Conservation (phyloP, 2,329 filamentous ascomycete genomes). For the Hypoxylon sp. region DNA sequence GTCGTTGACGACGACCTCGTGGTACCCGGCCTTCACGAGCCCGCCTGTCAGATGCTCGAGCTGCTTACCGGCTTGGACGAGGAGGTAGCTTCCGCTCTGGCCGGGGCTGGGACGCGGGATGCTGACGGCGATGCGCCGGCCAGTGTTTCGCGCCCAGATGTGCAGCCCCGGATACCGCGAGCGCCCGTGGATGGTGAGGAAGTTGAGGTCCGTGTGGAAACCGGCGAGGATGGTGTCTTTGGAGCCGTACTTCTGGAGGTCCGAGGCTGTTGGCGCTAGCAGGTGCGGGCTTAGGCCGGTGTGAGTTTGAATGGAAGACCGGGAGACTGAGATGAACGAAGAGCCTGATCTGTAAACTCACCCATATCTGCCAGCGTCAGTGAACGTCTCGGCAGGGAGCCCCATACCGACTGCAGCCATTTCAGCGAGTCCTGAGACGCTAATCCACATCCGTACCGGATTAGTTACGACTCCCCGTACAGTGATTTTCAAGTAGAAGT, state of each 20-base stretch:
- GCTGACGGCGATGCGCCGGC: slow-evolving; percentile 68
- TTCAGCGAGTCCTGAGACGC: slow-evolving; percentile 67
- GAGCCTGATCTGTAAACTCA: slow-evolving; percentile 47
- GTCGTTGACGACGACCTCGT: slow-evolving; percentile 71
- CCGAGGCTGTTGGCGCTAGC: slow-evolving; percentile 70
- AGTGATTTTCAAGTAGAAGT: not conserved
- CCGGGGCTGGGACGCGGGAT: slow-evolving; percentile 57
- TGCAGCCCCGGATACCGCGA: slow-evolving; percentile 72
- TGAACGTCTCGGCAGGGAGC: slow-evolving; percentile 65
- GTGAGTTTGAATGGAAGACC: slow-evolving; percentile 6
- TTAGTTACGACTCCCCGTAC: slow-evolving; percentile 7
- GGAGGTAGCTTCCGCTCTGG: slow-evolving; percentile 64
- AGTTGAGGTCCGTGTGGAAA: slow-evolving; percentile 75
- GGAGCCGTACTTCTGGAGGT: slow-evolving; percentile 65
- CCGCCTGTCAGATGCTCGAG: slow-evolving; percentile 72
- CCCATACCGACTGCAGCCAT: slow-evolving; percentile 70
- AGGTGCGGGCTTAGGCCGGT: slow-evolving; percentile 65
- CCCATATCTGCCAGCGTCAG: slow-evolving; percentile 68
- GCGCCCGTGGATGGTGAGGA: slow-evolving; percentile 73
- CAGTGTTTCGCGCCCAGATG: slow-evolving; percentile 74
- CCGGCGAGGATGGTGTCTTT: slow-evolving; percentile 71
- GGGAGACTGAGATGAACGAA: not conserved
- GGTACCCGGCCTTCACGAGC: slow-evolving; percentile 71
- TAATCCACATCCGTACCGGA: slow-evolving; percentile 40
- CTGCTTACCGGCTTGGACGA: slow-evolving; percentile 73